Conservation (phyloP, 2,329 filamentous ascomycete species). For the Curvularia sp. region DNA sequence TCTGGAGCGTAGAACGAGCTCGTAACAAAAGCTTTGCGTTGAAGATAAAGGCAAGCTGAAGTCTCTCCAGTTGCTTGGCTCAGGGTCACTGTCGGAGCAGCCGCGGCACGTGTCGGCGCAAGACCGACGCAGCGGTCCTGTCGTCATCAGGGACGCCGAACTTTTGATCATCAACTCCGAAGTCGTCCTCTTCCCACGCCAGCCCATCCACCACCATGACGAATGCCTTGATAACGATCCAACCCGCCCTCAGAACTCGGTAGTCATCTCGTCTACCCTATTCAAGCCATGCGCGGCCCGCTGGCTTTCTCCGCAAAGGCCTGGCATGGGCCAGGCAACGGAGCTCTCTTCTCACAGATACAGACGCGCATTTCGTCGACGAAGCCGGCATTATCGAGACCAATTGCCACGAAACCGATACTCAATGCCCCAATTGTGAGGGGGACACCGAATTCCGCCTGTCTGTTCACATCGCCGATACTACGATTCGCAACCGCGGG, state of each 20-base stretch:
- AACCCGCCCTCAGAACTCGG: constrained; percentile 26
- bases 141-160: constrained; percentile 43
- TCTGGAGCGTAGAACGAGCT: neutral
- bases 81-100: constrained; percentile 8
- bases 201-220: constrained; percentile 34
- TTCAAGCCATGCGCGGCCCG: constrained; percentile 47
- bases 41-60: neutral
- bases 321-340: constrained; percentile 46
- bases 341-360: constrained; percentile 46
- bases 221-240: constrained; percentile 26
- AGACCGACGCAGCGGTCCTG: constrained; percentile 25
- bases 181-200: constrained; percentile 23
- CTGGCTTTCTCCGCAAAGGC: constrained; percentile 42
- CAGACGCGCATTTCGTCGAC: constrained; percentile 32
- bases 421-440: neutral
- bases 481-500: constrained; percentile 26
- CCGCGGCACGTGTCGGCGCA: constrained; percentile 35
- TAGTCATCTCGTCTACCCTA: constrained; percentile 34
- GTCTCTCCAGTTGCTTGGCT: neutral
- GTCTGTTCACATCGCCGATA: constrained; percentile 21
- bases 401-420: constrained; percentile 24
- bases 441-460: constrained; percentile 15
- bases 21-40: neutral
- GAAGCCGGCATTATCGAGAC: constrained; percentile 26
- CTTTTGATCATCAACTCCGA: constrained; percentile 33